Conservation (phyloP, 345 rosid species). For the Brassica nigra region DNA sequence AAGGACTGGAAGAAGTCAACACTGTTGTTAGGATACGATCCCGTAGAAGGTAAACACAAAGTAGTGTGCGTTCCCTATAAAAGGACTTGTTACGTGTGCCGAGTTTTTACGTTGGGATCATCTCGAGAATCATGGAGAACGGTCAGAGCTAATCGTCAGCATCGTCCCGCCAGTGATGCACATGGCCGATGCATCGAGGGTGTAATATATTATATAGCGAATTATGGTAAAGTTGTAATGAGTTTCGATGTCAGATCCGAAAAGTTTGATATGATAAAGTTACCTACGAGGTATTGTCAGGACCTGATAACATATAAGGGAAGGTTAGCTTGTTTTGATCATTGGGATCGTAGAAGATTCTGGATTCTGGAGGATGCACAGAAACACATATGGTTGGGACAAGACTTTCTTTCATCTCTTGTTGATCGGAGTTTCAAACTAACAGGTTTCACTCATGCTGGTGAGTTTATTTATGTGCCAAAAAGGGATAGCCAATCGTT, state of each 20-base stretch:
- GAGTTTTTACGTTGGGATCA: background rate
- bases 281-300: background rate
- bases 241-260: background rate
- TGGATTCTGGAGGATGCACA: background rate
- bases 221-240: background rate
- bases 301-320: background rate
- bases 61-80: background rate
- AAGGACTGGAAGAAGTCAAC: background rate
- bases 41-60: conserved; percentile 2
- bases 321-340: background rate
- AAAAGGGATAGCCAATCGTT: background rate
- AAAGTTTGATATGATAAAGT: background rate
- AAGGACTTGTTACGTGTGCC: background rate
- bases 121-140: background rate
- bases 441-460: background rate
- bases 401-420: background rate
- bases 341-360: too few species aligned
- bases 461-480: background rate
- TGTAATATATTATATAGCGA: background rate
- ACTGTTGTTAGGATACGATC: conserved; percentile 13
- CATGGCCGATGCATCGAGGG: background rate
- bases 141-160: background rate
- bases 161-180: background rate
- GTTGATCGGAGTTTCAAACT: background rate
- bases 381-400: background rate